Evolutionary conservation across 805 yeast species (phyloP), one percentile per base, ranked within the genome.

Genomic region (Clavispora vitiphila): DNA sequence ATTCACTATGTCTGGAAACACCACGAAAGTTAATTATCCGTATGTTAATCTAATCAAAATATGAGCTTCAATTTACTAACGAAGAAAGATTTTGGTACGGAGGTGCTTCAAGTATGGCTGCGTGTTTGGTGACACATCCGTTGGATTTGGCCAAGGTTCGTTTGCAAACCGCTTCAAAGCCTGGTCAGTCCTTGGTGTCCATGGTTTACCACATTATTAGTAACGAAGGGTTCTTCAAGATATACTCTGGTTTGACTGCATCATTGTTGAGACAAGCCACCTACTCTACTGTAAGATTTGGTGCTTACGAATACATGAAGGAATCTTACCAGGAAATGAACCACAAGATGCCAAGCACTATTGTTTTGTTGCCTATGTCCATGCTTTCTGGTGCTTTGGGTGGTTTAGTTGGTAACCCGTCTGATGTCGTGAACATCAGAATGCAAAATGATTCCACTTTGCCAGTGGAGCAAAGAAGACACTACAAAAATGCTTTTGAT

Each of bases 341-440:
- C 23, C 50, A 61, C 8, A 67, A 64, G 16, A 61, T 61, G 39
- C 84, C 83, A 5, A 73, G 81, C 5, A 79, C 86, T 41, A 56
- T 71, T 6, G 72, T 77, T 14, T 69, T 87, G 40, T 65, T 87
- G 41, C 88, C 91, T 8, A 73, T 81, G 64, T 86, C 95, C 4
- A 86, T 87, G 93, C 49, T 83, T n/a, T 78, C 90, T 10, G 96
- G 96, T 40, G 85, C 83, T 21, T 62, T 80, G 43, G 96, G 96
- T 46, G 95, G 95, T 8, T 63, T 86, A 18, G 83, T 85, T 2
- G 96, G 96, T 18, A 87, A 87, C 57, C 95, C 96, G 3, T 80
- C 93, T 1, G 96, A 87, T 58, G 83, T 87, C 11, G 88, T 86
- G 29, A 87, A 87, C 53, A 85, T 87, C 48, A 76, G 96, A 64